phyloP scores from a whole-genome alignment of 306 rosid genomes.

The Corylus americana region DNA sequence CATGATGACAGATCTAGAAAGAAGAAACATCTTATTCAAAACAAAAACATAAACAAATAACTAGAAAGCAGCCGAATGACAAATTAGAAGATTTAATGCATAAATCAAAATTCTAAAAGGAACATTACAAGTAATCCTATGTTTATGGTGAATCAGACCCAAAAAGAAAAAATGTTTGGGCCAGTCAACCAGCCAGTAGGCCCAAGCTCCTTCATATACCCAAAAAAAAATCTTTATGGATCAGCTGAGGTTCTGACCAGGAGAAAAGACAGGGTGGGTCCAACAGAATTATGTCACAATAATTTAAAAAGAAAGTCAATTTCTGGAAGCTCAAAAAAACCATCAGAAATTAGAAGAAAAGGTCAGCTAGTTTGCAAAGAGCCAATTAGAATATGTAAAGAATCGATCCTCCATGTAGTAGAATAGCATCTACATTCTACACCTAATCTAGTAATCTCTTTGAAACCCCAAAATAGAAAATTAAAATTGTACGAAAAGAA shows the following conservation, averaged over 20 bases:
- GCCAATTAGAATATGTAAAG: neutral
- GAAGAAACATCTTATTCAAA: too few species aligned
- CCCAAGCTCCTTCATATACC: neutral
- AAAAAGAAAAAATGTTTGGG: neutral
- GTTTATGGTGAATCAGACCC: neutral
- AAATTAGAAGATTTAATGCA: too few species aligned
- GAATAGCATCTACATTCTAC: neutral
- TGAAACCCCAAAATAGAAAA: slow-evolving; percentile 11
- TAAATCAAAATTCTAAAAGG: too few species aligned
- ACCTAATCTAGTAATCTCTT: neutral
- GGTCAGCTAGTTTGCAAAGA: too few species aligned
- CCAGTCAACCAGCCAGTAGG: neutral
- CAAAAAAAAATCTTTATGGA: neutral
- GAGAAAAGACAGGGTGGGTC: neutral
- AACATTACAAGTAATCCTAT: too few species aligned
- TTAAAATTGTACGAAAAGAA: slow-evolving; percentile 9
- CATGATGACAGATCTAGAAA: too few species aligned
- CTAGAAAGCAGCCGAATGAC: too few species aligned
- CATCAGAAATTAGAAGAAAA: too few species aligned
- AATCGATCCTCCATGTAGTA: neutral
- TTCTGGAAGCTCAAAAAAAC: too few species aligned
- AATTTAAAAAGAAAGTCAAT: too few species aligned
- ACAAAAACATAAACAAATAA: too few species aligned
- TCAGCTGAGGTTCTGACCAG: neutral
- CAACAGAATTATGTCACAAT: too few species aligned